Base-by-base conservation (phyloP, 805 yeast species). In the Saccharomyces jurei region DNA sequence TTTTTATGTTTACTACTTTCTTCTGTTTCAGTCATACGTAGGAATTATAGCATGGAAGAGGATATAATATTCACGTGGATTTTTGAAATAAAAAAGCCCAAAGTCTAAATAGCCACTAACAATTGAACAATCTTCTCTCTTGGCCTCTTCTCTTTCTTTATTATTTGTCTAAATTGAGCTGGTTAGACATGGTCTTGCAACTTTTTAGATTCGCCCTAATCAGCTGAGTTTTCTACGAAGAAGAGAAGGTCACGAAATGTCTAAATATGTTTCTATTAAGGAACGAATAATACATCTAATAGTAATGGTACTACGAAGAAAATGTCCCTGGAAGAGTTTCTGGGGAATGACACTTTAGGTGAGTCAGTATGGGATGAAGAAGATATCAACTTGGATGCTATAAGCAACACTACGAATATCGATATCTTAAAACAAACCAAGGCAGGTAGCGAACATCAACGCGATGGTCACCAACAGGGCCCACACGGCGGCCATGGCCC, bases 271-370 rank as follows among this genome's bases (percentile, higher is more conserved):
- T 36, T 36, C 44, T 36, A 9, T 17, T 17, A 25, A 36, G 44
- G 44, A 36, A 36, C 44, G 13, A 36, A 36, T 41, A 29, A 13
- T 44, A 53, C 54, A 50, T 54, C 60, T 51, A 53, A 56, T 36
- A 60, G 62, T 53, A 57, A 60, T 60, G 68, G 59, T 54, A 58
- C 60, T 31, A 64, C 63, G 52, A 76, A 75, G 56, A 76, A 75
- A 59, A 77, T 77, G 79, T 72, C 78, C 30, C 63, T 77, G 28
- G 73, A 73, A 55, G 80, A 76, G 58, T 77, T 77, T 62, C 67
- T 73, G 52, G 75, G 74, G 28, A 79, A 76, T 56, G 73, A 75
- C 49, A 63, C 73, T 46, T 62, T 76, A 44, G 71, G 70, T n/a
- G 70, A 66, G 30, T 60, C 71, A 6, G 69, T 63, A 4, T 68